Evolutionary conservation across 176 grass and related monocot genomes (phyloP).

Genomic region (Cenchrus purpureus): DNA sequence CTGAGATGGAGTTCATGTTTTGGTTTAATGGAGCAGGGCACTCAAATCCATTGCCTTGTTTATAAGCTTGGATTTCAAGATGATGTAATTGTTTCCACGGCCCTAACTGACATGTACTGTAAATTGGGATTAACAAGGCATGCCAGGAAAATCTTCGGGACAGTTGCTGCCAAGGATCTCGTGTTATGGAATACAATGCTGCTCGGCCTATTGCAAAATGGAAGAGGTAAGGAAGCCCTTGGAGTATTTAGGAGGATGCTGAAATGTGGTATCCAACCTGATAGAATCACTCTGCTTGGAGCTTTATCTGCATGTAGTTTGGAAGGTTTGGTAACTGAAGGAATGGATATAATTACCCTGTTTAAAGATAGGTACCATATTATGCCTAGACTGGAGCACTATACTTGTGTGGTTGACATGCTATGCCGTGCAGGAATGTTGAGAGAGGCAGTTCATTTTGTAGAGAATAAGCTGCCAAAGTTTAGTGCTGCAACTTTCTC

Average conservation of each 20-base stretch:
- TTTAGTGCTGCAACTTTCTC: constrained; percentile 47
- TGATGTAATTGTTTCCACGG: constrained; percentile 65
- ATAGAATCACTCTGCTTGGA: constrained; percentile 83
- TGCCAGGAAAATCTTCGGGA: constrained; percentile 57
- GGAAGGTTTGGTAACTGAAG: constrained; percentile 57
- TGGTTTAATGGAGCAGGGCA: constrained; percentile 64
- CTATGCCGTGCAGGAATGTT: constrained; percentile 71
- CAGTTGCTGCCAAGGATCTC: constrained; percentile 59
- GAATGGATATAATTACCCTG: constrained; percentile 51
- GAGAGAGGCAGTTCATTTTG: constrained; percentile 65
- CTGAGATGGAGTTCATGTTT: constrained; percentile 73
- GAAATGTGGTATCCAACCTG: constrained; percentile 50
- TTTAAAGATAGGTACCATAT: constrained; percentile 74
- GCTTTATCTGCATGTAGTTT: constrained; percentile 70
- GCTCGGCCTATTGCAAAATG: constrained; percentile 75
- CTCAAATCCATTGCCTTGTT: constrained; percentile 74
- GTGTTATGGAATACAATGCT: constrained; percentile 85
- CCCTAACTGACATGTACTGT: constrained; percentile 82
- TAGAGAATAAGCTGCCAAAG: constrained; percentile 51
- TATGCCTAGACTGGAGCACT: constrained; percentile 55
- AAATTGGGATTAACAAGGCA: constrained; percentile 70
- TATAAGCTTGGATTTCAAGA: constrained; percentile 74
- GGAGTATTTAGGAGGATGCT: constrained; percentile 59
- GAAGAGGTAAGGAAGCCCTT: constrained; percentile 78
- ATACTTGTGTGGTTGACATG: constrained; percentile 62